phyloP scores from a whole-genome alignment of 495 filamentous ascomycete genomes.

The Aspergillus coremiiformis region DNA sequence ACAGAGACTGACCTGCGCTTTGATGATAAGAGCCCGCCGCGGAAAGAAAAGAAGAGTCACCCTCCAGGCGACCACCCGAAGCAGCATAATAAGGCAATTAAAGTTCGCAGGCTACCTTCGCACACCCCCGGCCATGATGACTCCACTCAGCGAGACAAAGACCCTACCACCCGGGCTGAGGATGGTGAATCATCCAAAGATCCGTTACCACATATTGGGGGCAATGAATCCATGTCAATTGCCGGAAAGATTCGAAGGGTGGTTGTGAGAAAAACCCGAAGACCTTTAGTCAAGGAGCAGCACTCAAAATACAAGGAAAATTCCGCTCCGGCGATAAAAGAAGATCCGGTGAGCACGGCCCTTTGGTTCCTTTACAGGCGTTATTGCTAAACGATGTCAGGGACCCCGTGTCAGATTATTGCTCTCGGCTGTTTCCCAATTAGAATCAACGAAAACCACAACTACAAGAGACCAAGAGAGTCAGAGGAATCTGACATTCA shows the following conservation, averaged over 20 bases:
- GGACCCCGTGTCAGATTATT: neutral
- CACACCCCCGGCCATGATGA: neutral
- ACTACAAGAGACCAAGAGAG: neutral
- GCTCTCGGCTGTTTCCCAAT: neutral
- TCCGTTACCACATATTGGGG: neutral
- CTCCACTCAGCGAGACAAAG: neutral
- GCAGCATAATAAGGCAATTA: neutral
- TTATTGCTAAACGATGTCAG: neutral
- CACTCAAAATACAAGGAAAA: neutral
- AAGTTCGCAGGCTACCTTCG: neutral
- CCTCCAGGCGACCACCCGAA: neutral
- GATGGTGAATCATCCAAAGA: neutral
- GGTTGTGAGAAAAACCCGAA: neutral
- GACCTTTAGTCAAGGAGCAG: neutral
- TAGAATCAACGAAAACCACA: neutral
- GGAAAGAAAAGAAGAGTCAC: neutral
- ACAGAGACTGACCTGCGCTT: neutral
- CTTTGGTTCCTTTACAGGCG: neutral
- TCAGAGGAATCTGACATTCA: conserved; percentile 1
- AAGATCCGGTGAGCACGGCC: neutral
- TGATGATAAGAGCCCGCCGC: neutral
- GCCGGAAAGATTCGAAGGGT: neutral
- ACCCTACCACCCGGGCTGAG: no score
- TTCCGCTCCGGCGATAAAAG: neutral
- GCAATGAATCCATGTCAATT: neutral